These are phyloP conservation scores for Pseudopediastrum boryanum DNA, from an alignment of 139 green algal species.

Conservation along the genomic window DNA sequence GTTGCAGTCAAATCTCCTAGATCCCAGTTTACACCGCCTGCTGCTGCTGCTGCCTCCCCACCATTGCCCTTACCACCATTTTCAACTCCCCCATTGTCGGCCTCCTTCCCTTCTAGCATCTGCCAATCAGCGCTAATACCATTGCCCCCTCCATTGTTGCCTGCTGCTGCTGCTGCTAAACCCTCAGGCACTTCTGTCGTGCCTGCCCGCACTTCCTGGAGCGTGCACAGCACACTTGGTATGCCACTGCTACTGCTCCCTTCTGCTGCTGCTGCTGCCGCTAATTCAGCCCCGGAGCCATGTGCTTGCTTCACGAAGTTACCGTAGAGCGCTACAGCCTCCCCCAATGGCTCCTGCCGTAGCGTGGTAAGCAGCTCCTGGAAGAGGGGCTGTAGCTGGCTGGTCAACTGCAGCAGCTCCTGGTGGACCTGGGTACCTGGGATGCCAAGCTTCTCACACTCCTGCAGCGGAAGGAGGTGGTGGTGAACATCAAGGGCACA, in stretches of 20 bases:
- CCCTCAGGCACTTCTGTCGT: slow-evolving; percentile 5
- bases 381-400: slow-evolving; percentile 57
- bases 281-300: not conserved
- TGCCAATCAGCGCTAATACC: slow-evolving; percentile 10
- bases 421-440: slow-evolving; percentile 36
- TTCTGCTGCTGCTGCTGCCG: not conserved
- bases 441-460: slow-evolving; percentile 64
- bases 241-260: not conserved
- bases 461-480: slow-evolving; percentile 25
- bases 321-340: slow-evolving; percentile 36
- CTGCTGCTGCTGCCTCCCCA: not conserved
- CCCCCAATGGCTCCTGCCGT: slow-evolving; percentile 14
- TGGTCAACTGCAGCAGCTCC: slow-evolving; percentile 52
- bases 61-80: not conserved
- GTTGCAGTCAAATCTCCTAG: not conserved
- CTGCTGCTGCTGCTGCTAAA: not conserved
- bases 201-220: slow-evolving; percentile 43
- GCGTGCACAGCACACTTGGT: slow-evolving; percentile 36
- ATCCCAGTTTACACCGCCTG: not conserved
- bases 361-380: slow-evolving; percentile 38
- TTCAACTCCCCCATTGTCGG: slow-evolving; percentile 21
- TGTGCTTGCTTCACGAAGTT: slow-evolving; percentile 43
- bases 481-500: not conserved
- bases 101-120: not conserved
- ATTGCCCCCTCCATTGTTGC: not conserved